These are phyloP conservation scores for Elaeagnus macrophylla DNA, from an alignment of 306 rosid genomes.

Conservation along the genomic window DNA sequence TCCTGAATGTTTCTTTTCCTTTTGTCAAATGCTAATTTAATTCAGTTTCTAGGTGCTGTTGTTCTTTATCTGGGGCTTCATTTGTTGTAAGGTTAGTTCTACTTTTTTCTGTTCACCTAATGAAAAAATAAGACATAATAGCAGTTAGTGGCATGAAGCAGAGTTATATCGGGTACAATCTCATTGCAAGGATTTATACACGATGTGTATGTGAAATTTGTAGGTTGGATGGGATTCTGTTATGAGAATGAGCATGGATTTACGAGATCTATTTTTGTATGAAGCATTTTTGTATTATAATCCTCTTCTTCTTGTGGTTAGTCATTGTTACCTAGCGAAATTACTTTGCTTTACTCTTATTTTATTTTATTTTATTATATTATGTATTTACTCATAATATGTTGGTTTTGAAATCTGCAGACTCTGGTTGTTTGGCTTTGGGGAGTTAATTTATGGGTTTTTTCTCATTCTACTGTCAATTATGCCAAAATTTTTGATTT, in stretches of 20 bases:
- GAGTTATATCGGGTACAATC: conserved; percentile 12
- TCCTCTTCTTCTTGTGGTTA: conserved; percentile 90
- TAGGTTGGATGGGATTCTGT: conserved; percentile 98
- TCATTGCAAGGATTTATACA: conserved; percentile 20
- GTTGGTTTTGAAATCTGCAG: conserved; percentile 40
- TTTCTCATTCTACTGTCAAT: conserved; percentile 53
- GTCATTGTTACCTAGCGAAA: conserved; percentile 22
- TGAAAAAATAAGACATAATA: not conserved
- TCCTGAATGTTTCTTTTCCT: not conserved
- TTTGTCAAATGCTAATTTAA: conserved; percentile 24
- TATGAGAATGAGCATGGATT: conserved; percentile 95
- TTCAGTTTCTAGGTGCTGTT: conserved; percentile 59
- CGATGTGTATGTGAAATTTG: conserved; percentile 18
- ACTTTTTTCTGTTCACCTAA: conserved; percentile 2
- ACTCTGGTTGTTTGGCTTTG: conserved; percentile 95
- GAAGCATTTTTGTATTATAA: conserved; percentile 98
- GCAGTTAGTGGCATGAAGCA: conserved; percentile 6
- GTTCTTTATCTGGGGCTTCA: conserved; percentile 71
- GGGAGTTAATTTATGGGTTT: conserved; percentile 91
- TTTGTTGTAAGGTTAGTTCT: conserved; percentile 83
- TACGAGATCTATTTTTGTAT: conserved; percentile 77
- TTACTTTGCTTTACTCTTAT: conserved; percentile 6
- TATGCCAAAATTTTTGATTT: conserved; percentile 81
- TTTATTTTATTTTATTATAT: conserved; percentile 6
- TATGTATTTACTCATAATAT: conserved; percentile 9